phyloP scores from a whole-genome alignment of 768 basidiomycete species.

The Chalciporus chontae region DNA sequence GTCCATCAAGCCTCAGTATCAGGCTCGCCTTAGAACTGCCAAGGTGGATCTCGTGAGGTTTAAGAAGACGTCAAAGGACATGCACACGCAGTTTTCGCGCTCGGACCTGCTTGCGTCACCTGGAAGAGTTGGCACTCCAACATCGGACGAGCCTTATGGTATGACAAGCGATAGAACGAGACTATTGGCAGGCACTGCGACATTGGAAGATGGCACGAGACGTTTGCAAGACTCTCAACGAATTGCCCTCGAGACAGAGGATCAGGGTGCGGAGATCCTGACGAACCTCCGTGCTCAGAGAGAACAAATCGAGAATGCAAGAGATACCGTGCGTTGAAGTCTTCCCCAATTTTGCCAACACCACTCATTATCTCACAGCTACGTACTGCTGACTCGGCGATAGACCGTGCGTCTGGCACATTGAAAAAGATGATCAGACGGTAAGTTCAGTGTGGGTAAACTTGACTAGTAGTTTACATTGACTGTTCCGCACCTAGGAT shows the following conservation, averaged over 20 bases:
- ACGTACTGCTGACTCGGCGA: conserved; percentile 78
- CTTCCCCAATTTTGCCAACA: neutral
- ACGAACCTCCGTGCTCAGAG: conserved; percentile 80
- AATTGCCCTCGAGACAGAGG: conserved; percentile 93
- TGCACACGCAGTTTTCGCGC: conserved; percentile 66
- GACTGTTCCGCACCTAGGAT: conserved; percentile 55
- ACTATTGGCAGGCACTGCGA: conserved; percentile 70
- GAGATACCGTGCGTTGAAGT: conserved; percentile 67
- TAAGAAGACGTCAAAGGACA: conserved; percentile 79
- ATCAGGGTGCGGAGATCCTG: conserved; percentile 91
- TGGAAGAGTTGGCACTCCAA: conserved; percentile 29
- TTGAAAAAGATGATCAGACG: conserved; percentile 94
- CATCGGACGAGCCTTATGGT: conserved; percentile 81
- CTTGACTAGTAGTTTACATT: conserved; percentile 6
- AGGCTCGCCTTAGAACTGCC: conserved; percentile 66
- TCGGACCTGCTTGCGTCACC: conserved; percentile 70
- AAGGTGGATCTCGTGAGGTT: conserved; percentile 72
- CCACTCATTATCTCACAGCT: conserved; percentile 46
- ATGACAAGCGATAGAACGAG: conserved; percentile 70
- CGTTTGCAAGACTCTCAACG: conserved; percentile 88
- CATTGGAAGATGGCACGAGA: conserved; percentile 80
- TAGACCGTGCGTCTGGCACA: conserved; percentile 89
- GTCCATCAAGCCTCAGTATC: conserved; percentile 74
- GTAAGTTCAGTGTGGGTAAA: conserved; percentile 43
- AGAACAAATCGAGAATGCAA: conserved; percentile 91